Percentiles rank a stretch among this genome's conserved stretches.
phyloP scores from a whole-genome alignment of 1,284 basidiomycete genomes.

The Ceratobasidium papillatum region DNA sequence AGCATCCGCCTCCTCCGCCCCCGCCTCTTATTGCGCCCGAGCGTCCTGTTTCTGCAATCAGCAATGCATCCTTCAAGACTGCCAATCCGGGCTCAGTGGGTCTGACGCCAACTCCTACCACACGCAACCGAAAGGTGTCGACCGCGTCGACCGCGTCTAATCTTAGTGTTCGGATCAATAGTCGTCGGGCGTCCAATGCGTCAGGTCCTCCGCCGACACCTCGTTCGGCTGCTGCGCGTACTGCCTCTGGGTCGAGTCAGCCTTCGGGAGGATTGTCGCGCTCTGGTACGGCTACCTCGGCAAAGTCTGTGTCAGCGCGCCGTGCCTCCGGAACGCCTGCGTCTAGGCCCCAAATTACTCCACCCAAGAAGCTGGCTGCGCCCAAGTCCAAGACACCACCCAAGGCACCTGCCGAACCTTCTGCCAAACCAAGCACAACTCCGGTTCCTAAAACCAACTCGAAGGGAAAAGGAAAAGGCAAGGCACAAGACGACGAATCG shows the following conservation, averaged over 20 bases:
- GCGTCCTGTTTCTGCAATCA: constrained; percentile 33
- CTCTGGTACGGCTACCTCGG: constrained; percentile 14
- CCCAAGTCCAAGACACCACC: constrained; percentile 4
- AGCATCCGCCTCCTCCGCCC: neutral
- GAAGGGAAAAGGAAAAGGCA: constrained; percentile 34
- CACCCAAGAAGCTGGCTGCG: constrained; percentile 24
- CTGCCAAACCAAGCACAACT: constrained; percentile 5
- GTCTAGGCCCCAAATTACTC: constrained; percentile 19
- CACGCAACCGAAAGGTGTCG: constrained; percentile 48
- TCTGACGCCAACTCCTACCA: constrained; percentile 7
- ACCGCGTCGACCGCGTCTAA: constrained; percentile 51
- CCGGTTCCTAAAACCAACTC: neutral
- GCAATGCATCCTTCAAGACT: constrained; percentile 59
- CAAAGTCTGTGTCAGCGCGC: constrained; percentile 5
- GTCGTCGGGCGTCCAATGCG: constrained; percentile 29
- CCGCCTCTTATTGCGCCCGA: neutral
- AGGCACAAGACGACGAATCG: constrained; percentile 20
- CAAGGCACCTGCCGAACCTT: neutral
- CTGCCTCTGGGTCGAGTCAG: constrained; percentile 4
- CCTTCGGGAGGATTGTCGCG: constrained; percentile 18
- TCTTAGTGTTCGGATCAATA: constrained; percentile 12
- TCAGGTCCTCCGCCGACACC: constrained; percentile 20
- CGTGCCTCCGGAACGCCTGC: neutral
- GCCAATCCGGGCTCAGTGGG: constrained; percentile 54
- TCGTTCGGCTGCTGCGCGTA: constrained; percentile 17